Evolutionary conservation across 2,329 filamentous ascomycete genomes (phyloP).

Genomic region (Paraphoma chrysanthemicola): DNA sequence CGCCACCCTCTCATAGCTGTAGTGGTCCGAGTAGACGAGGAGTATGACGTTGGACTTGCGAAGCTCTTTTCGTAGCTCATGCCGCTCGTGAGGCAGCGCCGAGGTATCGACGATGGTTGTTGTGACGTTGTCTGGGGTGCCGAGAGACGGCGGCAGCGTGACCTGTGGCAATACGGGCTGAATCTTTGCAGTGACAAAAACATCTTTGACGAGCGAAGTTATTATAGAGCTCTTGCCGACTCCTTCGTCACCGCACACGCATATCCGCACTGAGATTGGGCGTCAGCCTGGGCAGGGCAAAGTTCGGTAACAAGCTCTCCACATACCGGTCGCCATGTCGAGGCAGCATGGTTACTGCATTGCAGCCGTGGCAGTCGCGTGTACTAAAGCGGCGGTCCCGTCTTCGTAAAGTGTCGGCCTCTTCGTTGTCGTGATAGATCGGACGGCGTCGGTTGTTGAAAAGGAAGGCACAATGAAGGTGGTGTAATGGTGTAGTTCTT

Average conservation of each 20-base stretch:
- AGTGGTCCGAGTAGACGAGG: conserved; percentile 96
- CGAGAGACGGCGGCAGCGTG: conserved; percentile 90
- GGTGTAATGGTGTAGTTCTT: not conserved
- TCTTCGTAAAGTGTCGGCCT: no score
- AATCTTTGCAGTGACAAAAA: conserved; percentile 95
- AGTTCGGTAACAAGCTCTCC: not conserved
- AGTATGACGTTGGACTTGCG: conserved; percentile 97
- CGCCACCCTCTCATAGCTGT: conserved; percentile 96
- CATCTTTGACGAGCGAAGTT: conserved; percentile 94
- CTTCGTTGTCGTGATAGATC: no score
- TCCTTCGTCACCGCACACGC: conserved; percentile 94
- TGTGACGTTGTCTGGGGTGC: conserved; percentile 94
- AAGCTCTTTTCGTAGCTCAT: conserved; percentile 89
- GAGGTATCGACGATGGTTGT: conserved; percentile 98
- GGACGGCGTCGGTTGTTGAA: not conserved
- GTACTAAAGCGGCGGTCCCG: not conserved
- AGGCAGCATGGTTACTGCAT: conserved; percentile 26
- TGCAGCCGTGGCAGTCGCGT: not conserved
- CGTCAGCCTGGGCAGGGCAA: conserved; percentile 1
- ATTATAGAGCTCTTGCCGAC: conserved; percentile 66
- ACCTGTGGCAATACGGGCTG: conserved; percentile 93
- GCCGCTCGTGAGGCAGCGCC: conserved; percentile 89
- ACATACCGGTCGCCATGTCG: conserved; percentile 38
- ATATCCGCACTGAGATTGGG: conserved; percentile 75
- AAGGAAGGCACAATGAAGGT: not conserved